phyloP scores from a whole-genome alignment of 2,329 filamentous ascomycete species.

The Amesomyces nigricolor region DNA sequence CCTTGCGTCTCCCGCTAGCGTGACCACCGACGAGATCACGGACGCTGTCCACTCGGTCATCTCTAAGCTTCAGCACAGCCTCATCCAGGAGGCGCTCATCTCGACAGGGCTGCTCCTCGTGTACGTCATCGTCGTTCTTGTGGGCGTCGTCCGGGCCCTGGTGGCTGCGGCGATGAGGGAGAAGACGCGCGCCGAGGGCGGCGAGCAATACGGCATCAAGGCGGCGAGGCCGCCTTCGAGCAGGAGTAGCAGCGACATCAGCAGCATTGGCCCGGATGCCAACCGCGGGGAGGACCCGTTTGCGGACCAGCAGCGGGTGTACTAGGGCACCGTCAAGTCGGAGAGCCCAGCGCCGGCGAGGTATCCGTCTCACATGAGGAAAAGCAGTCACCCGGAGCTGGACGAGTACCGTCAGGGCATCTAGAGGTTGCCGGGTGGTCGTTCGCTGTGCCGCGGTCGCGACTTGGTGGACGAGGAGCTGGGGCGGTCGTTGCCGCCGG shows the following conservation, averaged over 20 bases:
- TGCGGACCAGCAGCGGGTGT: conserved; percentile 17
- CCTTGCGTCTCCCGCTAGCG: conserved; percentile 67
- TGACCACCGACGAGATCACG: conserved; percentile 75
- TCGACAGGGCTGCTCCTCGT: conserved; percentile 67
- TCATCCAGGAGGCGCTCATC: conserved; percentile 75
- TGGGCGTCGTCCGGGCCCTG: conserved; percentile 64
- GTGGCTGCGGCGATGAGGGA: conserved; percentile 55
- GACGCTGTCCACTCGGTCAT: conserved; percentile 67
- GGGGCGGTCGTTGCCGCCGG: not conserved
- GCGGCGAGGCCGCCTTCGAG: not conserved
- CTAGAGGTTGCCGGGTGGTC: conserved; percentile 18
- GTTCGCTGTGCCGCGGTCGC: not conserved
- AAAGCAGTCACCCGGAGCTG: conserved; percentile 28
- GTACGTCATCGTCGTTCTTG: conserved; percentile 71
- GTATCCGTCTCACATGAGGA: conserved; percentile 23
- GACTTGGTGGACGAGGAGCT: not conserved
- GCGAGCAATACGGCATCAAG: conserved; percentile 32
- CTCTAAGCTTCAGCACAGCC: conserved; percentile 57
- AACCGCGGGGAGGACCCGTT: not conserved
- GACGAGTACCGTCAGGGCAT: conserved; percentile 28
- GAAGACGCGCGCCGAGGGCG: conserved; percentile 56
- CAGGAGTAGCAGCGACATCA: not conserved
- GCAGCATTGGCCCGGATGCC: not conserved
- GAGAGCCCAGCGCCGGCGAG: conserved; percentile 14
- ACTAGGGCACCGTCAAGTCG: conserved; percentile 21